phyloP scores from a whole-genome alignment of 495 filamentous ascomycete species.

The Pseudoneurospora amorphoporcata region DNA sequence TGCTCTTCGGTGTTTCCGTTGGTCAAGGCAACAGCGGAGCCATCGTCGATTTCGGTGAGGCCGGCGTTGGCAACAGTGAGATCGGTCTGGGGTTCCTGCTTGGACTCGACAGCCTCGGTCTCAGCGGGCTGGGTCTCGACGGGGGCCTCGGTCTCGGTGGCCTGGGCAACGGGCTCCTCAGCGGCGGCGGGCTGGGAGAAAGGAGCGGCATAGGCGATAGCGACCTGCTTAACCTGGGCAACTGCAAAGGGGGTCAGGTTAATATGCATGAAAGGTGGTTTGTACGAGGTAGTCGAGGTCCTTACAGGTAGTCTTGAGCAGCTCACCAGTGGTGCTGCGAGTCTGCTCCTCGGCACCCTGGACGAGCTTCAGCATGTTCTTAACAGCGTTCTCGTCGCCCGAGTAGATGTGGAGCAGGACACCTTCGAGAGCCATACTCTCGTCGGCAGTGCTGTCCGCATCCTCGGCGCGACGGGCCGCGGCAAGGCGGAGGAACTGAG shows the following conservation, averaged over 20 bases:
- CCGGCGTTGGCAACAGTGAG: constrained; percentile 68
- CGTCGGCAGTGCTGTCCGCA: constrained; percentile 50
- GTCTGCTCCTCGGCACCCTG: constrained; percentile 68
- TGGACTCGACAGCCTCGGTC: constrained; percentile 28
- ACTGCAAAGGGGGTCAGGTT: constrained; percentile 41
- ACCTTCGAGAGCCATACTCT: constrained; percentile 82
- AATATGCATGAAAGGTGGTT: neutral
- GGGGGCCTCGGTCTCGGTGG: constrained; percentile 34
- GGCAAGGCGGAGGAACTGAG: constrained; percentile 71
- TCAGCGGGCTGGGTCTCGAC: constrained; percentile 24
- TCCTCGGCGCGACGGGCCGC: constrained; percentile 59
- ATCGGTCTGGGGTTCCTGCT: constrained; percentile 49
- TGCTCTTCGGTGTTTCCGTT: constrained; percentile 42
- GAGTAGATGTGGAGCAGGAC: constrained; percentile 82
- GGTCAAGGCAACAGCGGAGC: constrained; percentile 31
- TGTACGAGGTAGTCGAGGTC: neutral
- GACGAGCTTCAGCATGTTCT: constrained; percentile 74
- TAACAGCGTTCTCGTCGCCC: constrained; percentile 71
- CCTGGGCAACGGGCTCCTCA: constrained; percentile 22
- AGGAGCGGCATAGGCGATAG: constrained; percentile 38
- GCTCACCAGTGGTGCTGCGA: constrained; percentile 49
- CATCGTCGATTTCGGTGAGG: constrained; percentile 53
- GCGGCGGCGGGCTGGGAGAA: constrained; percentile 21
- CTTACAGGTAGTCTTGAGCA: constrained; percentile 70
- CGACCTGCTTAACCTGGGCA: constrained; percentile 55